phyloP scores from a whole-genome alignment of 345 rosid genomes.

The Sonneratia caseolaris region DNA sequence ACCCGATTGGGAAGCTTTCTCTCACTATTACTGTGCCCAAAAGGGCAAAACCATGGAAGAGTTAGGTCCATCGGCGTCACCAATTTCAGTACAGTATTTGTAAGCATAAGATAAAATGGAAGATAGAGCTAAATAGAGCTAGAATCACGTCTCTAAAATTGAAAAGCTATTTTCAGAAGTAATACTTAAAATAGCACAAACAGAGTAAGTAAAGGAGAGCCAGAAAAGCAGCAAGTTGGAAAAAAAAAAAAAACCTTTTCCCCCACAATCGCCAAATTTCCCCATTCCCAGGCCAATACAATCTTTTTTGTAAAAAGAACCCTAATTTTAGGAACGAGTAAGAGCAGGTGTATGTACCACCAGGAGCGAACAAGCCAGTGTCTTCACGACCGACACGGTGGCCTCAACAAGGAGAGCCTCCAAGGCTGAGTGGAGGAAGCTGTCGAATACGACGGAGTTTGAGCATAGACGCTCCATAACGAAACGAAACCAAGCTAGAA shows the following conservation, averaged over 20 bases:
- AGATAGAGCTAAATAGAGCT: no score
- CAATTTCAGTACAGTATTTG: not conserved
- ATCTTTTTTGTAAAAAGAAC: not conserved
- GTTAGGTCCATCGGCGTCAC: not conserved
- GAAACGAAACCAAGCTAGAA: not conserved
- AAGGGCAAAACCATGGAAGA: not conserved
- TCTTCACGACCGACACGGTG: conserved; percentile 24
- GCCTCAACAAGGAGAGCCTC: conserved; percentile 26
- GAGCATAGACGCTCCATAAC: conserved; percentile 16
- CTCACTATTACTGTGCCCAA: not conserved
- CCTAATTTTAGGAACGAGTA: not conserved
- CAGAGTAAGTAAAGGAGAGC: not conserved
- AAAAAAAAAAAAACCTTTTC: not conserved
- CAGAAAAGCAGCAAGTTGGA: not conserved
- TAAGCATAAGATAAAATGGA: no score
- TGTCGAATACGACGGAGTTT: conserved; percentile 12
- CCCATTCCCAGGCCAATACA: not conserved
- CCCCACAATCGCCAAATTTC: not conserved
- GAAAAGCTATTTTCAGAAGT: not conserved
- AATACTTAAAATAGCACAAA: not conserved
- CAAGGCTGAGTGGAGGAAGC: conserved; percentile 15
- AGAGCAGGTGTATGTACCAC: conserved; percentile 17
- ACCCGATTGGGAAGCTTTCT: not conserved
- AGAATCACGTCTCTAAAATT: no score
- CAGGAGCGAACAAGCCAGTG: conserved; percentile 21